A percentile compares a stretch with the other conserved stretches of the same genome.
phyloP scores from a whole-genome alignment of 2,329 filamentous ascomycete species.

The Fusarium sulawesiense region DNA sequence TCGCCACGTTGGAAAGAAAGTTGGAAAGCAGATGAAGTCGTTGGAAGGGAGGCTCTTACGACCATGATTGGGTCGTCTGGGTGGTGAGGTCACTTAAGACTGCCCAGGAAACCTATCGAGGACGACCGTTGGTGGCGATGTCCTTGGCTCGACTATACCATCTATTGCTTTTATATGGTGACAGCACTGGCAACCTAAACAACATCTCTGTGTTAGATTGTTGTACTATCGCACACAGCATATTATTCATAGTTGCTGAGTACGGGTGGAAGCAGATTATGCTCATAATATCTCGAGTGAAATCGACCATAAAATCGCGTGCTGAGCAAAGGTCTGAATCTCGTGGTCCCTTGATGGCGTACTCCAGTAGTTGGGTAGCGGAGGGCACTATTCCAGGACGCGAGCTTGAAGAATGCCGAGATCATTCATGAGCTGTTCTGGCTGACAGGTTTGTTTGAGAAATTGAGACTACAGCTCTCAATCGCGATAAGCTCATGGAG shows the following conservation, averaged over 20 bases:
- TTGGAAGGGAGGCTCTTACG: not conserved
- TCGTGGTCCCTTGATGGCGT: not conserved
- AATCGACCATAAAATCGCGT: not conserved
- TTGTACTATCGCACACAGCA: too few species aligned
- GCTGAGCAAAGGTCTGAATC: not conserved
- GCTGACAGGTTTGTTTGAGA: not conserved
- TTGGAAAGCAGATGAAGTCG: not conserved
- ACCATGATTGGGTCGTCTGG: not conserved
- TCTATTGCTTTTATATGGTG: not conserved
- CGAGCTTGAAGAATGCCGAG: not conserved
- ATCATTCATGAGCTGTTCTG: too few species aligned
- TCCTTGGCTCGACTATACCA: not conserved
- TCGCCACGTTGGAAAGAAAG: not conserved
- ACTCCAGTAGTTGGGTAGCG: not conserved
- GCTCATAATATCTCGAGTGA: not conserved
- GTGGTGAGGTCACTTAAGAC: too few species aligned
- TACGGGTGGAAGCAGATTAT: not conserved
- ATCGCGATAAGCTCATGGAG: conserved; percentile 48
- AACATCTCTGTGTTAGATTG: too few species aligned
- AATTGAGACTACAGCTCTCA: not conserved
- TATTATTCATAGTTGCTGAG: not conserved
- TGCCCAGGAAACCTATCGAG: too few species aligned
- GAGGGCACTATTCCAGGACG: not conserved
- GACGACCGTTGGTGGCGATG: not conserved
- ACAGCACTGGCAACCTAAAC: too few species aligned